Evolutionary conservation across 2,329 filamentous ascomycete species (phyloP).

Genomic region (Pseudogymnoascus sp.): DNA sequence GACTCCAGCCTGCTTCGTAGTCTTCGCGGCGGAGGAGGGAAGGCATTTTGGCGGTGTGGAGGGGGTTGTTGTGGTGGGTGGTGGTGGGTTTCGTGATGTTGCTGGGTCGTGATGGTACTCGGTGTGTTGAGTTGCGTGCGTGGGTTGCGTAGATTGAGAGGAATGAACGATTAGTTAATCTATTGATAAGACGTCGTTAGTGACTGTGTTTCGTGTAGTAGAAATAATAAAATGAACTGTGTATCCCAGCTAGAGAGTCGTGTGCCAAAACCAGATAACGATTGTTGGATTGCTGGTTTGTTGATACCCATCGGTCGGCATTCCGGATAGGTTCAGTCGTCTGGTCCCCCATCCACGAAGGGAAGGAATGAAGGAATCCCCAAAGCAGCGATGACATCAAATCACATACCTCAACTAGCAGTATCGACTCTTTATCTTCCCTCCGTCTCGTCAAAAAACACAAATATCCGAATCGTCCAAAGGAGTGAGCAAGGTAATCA

Average conservation of each 20-base stretch:
- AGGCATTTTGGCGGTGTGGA: not conserved
- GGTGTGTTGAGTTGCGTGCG: not conserved
- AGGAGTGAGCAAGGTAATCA: not conserved
- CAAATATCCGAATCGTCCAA: not conserved
- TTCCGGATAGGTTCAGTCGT: not conserved
- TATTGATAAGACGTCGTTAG: not conserved
- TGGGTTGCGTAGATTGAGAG: not conserved
- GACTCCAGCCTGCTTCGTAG: slow-evolving; percentile 44
- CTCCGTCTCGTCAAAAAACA: not conserved
- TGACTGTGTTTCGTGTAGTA: not conserved
- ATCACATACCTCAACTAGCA: not conserved
- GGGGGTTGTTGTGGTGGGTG: not conserved
- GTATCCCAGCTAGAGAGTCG: not conserved
- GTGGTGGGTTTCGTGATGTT: not conserved
- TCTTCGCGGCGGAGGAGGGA: slow-evolving; percentile 43
- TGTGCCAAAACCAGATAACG: not conserved
- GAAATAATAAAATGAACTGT: not conserved
- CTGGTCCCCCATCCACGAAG: not conserved
- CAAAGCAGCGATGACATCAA: no score
- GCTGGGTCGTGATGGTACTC: not conserved
- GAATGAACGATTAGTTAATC: not conserved
- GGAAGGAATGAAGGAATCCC: not conserved
- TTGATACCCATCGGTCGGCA: not conserved
- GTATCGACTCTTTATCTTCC: not conserved
- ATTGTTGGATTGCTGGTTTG: not conserved